Evolutionary conservation across 352 stramenopile species (phyloP).

Genomic region (Blastocystis sp.): DNA sequence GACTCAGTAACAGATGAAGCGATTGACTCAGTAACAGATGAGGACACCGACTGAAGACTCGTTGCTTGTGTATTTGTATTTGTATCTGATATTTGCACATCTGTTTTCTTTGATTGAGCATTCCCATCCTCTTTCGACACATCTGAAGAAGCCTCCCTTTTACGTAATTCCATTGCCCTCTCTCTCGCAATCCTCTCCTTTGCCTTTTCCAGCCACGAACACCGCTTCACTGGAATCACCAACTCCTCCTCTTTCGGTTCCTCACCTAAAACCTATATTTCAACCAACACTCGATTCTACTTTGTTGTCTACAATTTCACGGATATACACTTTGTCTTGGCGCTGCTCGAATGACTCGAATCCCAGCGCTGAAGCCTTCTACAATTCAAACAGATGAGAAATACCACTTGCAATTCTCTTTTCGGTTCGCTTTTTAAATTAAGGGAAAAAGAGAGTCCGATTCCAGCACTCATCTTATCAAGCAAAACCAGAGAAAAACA

Average conservation of each 20-base stretch:
- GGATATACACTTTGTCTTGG: conserved; percentile 6
- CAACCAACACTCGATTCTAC: neutral
- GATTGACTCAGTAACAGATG: too few species aligned
- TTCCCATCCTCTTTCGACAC: neutral
- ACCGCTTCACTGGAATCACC: conserved; percentile 33
- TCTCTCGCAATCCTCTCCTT: conserved; percentile 37
- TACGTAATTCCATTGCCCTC: neutral
- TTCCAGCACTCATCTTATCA: neutral
- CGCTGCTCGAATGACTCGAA: neutral
- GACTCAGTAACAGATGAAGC: too few species aligned
- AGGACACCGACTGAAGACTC: too few species aligned
- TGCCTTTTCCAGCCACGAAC: conserved; percentile 26
- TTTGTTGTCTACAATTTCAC: conserved; percentile 38
- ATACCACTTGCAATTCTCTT: neutral
- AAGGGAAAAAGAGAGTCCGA: conserved; percentile 22
- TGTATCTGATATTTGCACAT: too few species aligned
- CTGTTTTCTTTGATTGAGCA: too few species aligned
- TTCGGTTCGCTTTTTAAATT: neutral
- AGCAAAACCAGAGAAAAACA: neutral
- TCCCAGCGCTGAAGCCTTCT: neutral
- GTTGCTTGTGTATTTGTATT: too few species aligned
- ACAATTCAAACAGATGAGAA: neutral
- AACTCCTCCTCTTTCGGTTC: conserved; percentile 15
- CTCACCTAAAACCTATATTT: neutral
- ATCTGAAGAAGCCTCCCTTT: neutral